Base-by-base conservation (phyloP, 805 yeast species). In the Yarrowia deformans region DNA sequence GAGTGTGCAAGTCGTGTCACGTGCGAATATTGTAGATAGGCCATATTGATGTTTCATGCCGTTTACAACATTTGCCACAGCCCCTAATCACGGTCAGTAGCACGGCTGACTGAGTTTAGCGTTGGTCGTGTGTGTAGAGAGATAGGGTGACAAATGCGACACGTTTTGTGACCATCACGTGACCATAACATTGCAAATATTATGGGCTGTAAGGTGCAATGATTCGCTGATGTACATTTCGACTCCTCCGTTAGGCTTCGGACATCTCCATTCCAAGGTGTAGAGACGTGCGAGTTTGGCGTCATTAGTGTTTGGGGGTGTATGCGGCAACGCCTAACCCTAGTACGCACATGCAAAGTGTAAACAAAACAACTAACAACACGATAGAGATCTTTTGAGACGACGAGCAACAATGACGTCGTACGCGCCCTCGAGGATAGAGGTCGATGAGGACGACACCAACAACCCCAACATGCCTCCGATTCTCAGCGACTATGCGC, bases 381-480 rank as follows among this genome's bases (percentile, higher is more conserved):
- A 12, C 39, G 46, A 43, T n/a, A 43, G 19, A 42, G 46, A 42
- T 9, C 18, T 16, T 42, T 8, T 14, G 14, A 7, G 45, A 7
- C 12, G 19, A 18, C 39, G 29, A 61, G 52, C 55, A 45, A 18
- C 43, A 49, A 49, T 64, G 60, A 64, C 68, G 46, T 50, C 58
- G 9, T 64, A 64, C 68, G 58, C 58, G 46, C 61, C 58, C 32
- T 35, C 68, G 68, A 23, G 58, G 46, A 67, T 67, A 37, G 50
- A 58, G 55, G 69, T 60, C n/a, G 71, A 83, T 37, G 84, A 82
- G 56, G 81, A 80, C 63, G 82, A 79, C 64, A 70, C 75, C 1
- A 66, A 85, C 70, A 83, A 80, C 70, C 83, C 84, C 48, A 84
- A 84, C 73, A 80, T 83, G 54, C 89, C 89, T 0, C 90, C 90